phyloP scores from a whole-genome alignment of 2,329 filamentous ascomycete genomes.

The Onygenales sp. region DNA sequence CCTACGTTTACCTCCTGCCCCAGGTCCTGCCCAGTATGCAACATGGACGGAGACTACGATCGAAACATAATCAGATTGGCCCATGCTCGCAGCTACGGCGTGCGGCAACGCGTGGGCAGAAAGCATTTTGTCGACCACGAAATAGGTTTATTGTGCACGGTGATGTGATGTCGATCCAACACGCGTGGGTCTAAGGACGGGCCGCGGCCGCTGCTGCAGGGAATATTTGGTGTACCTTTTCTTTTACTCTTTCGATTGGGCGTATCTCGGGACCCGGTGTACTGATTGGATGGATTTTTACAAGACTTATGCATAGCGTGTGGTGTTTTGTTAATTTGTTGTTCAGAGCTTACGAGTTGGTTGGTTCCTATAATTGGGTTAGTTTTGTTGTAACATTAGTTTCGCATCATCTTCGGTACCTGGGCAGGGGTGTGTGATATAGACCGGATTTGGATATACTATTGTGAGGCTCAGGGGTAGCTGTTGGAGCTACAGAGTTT shows the following conservation, averaged over 20 bases:
- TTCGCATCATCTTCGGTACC: background rate
- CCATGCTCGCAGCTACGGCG: background rate
- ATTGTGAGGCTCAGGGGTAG: too few species aligned
- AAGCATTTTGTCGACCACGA: constrained; percentile 1
- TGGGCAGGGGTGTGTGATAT: too few species aligned
- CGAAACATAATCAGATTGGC: constrained; percentile 18
- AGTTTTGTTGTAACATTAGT: background rate
- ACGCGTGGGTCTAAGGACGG: background rate
- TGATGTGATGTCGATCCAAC: constrained; percentile 6
- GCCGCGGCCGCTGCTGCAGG: background rate
- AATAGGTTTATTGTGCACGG: background rate
- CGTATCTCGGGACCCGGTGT: background rate
- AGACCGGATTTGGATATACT: too few species aligned
- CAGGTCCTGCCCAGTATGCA: constrained; percentile 22
- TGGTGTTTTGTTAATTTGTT: background rate
- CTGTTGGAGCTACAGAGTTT: too few species aligned
- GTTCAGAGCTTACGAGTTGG: background rate
- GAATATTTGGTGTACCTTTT: background rate
- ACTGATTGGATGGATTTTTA: background rate
- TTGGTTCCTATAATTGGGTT: background rate
- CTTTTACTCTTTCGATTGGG: background rate
- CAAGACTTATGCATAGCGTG: background rate
- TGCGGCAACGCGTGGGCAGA: constrained; percentile 3
- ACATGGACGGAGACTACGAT: constrained; percentile 23
- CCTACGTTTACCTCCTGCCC: constrained; percentile 13